Conservation (phyloP, 331 rosid genomes). For the Ulmus americana region DNA sequence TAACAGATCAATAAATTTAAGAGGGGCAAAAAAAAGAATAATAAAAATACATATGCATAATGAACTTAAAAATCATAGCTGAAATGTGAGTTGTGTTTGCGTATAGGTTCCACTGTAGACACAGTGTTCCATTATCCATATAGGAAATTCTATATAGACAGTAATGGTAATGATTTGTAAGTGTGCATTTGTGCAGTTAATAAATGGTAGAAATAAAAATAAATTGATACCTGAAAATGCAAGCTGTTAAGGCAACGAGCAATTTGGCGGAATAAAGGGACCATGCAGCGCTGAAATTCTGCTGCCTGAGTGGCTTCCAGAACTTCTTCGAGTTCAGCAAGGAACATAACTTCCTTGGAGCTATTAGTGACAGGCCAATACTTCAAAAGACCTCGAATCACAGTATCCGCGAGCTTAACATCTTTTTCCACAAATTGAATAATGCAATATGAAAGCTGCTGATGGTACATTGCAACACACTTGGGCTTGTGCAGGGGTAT, state of each 20-base stretch:
- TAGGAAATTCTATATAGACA: background rate
- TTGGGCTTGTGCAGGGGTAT: conserved; percentile 81
- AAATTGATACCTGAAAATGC: conserved; percentile 64
- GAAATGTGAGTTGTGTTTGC: background rate
- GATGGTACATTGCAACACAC: conserved; percentile 58
- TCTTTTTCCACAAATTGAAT: conserved; percentile 78
- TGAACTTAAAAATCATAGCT: background rate
- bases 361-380: conserved; percentile 79
- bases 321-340: conserved; percentile 72
- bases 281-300: conserved; percentile 71
- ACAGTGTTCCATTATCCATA: no score
- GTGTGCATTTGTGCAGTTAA: no score
- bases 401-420: conserved; percentile 72
- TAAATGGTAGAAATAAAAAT: background rate
- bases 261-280: conserved; percentile 62
- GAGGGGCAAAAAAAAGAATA: background rate
- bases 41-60: background rate
- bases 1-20: background rate
- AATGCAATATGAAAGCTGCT: conserved; percentile 65
- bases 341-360: conserved; percentile 82
- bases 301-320: conserved; percentile 64
- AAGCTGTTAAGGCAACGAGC: conserved; percentile 60
- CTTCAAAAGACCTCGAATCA: conserved; percentile 60
- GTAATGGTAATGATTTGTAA: background rate
- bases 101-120: no score